Evolutionary conservation across 805 yeast genomes (phyloP), one percentile per base, ranked within the genome.

Genomic region (Saccharomycopsis amapae): DNA sequence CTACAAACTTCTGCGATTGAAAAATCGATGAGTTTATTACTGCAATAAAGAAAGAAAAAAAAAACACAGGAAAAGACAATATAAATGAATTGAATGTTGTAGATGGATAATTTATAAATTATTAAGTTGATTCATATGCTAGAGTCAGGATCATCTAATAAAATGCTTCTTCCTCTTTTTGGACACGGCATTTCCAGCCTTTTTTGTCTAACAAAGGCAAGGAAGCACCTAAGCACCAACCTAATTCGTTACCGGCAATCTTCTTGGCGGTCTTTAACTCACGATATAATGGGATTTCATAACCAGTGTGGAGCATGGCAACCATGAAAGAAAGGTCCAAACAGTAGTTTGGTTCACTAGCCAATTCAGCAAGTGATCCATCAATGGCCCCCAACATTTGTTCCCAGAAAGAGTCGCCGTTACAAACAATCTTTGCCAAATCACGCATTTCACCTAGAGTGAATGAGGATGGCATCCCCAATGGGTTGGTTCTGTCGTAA

Each of bases 141-240:
- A 26, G 30, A 26, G 30, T 7, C 12, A 12, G 30, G 7, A 26
- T 26, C 7, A 26, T 26, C 30, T n/a, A 33, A 33, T 33, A 15
- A 7, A 17, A 36, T 13, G 40, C 12, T 19, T 22, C 25, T 5
- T 20, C 6, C 26, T 41, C 38, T 32, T 23, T 20, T 4, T 32
- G 7, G 23, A 45, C 46, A 26, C 46, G 42, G 53, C 96, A 87
- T 43, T 69, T 72, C 96, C 96, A 86, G 34, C 78, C 79, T 18
- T 76, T 65, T 50, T 72, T 69, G 52, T 85, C 93, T 55, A 93
- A 71, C 56, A 93, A 68, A 6, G 97, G 97, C 56, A 93, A 73
- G 1, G 97, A 86, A 1, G 97, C 98, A 56, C 99, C 99, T 46
- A 93, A 71, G 70, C 97, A 93, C 99, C 99, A 93, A 28, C 98